A percentile compares a stretch with the other conserved stretches of the same genome.
phyloP scores from a whole-genome alignment of 164 flowering plant genomes.

The Magnolia sinica region DNA sequence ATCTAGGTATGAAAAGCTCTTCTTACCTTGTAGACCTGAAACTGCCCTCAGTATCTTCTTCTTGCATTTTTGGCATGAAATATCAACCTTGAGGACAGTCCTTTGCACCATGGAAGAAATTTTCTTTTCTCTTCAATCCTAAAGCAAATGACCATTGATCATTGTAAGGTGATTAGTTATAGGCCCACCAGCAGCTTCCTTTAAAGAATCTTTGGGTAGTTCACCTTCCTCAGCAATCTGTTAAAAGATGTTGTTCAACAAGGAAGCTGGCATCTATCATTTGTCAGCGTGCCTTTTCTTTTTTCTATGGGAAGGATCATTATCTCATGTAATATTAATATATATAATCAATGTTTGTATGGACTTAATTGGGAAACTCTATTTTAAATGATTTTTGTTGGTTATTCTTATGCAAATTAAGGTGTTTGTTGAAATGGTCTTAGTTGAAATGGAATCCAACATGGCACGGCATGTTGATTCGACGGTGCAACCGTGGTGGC shows the following conservation, averaged over 20 bases:
- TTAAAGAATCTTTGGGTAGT: constrained; percentile 21
- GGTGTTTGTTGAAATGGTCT: background rate
- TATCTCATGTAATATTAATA: background rate
- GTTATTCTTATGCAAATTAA: background rate
- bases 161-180: background rate
- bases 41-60: constrained; percentile 54
- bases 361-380: background rate
- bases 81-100: constrained; percentile 61
- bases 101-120: constrained; percentile 39
- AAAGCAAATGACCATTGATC: background rate
- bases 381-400: background rate
- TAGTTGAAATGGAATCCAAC: background rate
- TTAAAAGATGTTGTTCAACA: constrained; percentile 1
- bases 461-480: background rate
- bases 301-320: background rate
- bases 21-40: constrained; percentile 44
- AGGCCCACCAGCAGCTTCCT: background rate
- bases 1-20: too few species aligned
- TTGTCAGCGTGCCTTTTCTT: background rate
- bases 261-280: constrained; percentile 10
- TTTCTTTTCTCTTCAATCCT: background rate
- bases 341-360: background rate
- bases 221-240: constrained; percentile 11
- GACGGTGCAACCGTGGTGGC: background rate
- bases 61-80: constrained; percentile 61